Conservation (phyloP, 2,329 filamentous ascomycete genomes). For the Monosporascus sp. region DNA sequence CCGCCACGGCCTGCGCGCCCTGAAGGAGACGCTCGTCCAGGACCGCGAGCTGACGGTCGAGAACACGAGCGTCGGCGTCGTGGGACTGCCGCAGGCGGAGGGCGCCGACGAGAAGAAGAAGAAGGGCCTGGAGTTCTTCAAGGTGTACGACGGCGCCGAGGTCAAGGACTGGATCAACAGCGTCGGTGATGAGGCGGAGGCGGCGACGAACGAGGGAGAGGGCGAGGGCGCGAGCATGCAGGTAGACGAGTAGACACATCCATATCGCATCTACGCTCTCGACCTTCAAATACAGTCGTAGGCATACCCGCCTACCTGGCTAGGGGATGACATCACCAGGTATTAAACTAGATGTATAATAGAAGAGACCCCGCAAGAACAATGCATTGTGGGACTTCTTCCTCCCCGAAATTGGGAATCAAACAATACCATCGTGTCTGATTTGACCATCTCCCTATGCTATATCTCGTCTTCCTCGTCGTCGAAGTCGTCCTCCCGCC, state of each 20-base stretch:
- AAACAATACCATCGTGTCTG: too few relatives aligned
- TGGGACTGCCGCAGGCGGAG: conserved; percentile 49
- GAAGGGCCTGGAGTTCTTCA: conserved; percentile 67
- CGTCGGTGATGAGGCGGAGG: conserved; percentile 51
- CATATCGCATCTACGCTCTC: neutral
- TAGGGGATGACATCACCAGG: neutral
- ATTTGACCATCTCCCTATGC: neutral
- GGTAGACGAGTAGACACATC: conserved; percentile 31
- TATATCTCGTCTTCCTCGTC: conserved; percentile 58
- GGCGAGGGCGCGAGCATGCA: conserved; percentile 40
- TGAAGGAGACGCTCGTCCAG: conserved; percentile 94
- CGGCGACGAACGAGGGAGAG: conserved; percentile 34
- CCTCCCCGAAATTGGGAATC: too few relatives aligned
- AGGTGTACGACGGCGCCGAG: conserved; percentile 84
- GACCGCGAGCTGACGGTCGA: conserved; percentile 97
- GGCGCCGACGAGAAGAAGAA: conserved; percentile 40
- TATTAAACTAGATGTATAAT: neutral
- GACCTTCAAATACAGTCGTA: neutral
- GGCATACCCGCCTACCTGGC: neutral
- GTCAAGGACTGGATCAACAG: conserved; percentile 82
- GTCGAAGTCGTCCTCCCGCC: conserved; percentile 92
- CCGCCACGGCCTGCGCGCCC: conserved; percentile 79
- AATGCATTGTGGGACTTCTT: too few relatives aligned
- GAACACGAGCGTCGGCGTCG: conserved; percentile 88
- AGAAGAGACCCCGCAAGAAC: neutral